Evolutionary conservation across 495 filamentous ascomycete species (phyloP).

Genomic region (Aspergillus ellipticus): DNA sequence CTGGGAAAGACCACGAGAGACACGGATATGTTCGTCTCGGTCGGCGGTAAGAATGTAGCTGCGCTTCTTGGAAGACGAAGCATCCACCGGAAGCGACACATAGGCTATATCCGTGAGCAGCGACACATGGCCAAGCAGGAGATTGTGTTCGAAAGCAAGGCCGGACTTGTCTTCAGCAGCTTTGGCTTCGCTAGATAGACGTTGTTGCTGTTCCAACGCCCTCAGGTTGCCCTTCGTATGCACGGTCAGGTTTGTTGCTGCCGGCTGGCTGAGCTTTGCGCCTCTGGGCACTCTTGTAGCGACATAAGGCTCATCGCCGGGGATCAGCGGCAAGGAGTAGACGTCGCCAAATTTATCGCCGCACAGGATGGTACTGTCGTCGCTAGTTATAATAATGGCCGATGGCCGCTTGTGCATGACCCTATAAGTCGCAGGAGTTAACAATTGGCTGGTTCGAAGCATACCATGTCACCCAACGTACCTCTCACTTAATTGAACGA

Average conservation of each 20-base stretch:
- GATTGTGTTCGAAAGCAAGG: constrained; percentile 62
- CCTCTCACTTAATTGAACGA: constrained; percentile 72
- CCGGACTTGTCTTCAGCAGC: constrained; percentile 35
- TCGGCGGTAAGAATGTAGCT: constrained; percentile 84
- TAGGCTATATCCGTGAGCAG: constrained; percentile 74
- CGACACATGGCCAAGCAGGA: constrained; percentile 89
- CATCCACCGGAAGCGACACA: constrained; percentile 30
- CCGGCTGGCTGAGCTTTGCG: constrained; percentile 43
- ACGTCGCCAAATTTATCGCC: constrained; percentile 97
- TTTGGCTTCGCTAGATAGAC: constrained; percentile 44
- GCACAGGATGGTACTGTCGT: constrained; percentile 66
- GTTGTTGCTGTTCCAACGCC: constrained; percentile 69
- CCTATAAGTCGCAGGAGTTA: constrained; percentile 41
- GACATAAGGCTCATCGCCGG: constrained; percentile 30
- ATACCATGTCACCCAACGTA: constrained; percentile 26
- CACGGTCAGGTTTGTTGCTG: constrained; percentile 72
- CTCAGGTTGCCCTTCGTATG: constrained; percentile 76
- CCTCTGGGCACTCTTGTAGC: constrained; percentile 12
- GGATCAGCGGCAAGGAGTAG: constrained; percentile 77
- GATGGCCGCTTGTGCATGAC: constrained; percentile 86
- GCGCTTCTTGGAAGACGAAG: constrained; percentile 31
- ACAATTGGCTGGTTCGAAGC: neutral
- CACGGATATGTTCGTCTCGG: constrained; percentile 94
- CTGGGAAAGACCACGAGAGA: constrained; percentile 80
- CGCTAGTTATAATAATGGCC: constrained; percentile 63